phyloP scores from a whole-genome alignment of 2,329 filamentous ascomycete genomes.

The Sporothrix curviconia region DNA sequence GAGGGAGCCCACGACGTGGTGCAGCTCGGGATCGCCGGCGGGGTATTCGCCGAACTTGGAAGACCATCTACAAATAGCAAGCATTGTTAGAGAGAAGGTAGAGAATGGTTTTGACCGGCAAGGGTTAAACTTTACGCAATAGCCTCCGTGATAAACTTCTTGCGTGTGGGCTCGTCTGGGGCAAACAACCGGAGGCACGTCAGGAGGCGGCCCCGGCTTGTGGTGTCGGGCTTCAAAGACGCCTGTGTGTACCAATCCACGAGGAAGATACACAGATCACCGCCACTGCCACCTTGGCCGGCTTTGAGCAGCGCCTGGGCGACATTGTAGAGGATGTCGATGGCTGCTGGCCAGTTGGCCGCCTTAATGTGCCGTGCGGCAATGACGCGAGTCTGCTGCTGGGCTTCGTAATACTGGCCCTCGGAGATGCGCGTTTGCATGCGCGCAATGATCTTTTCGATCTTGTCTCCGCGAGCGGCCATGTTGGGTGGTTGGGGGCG shows the following conservation, averaged over 20 bases:
- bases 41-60: conserved; percentile 78
- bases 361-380: conserved; percentile 89
- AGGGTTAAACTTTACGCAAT: conserved; percentile 50
- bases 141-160: conserved; percentile 84
- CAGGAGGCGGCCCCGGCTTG: conserved; percentile 67
- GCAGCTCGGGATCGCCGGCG: conserved; percentile 86
- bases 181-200: conserved; percentile 76
- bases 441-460: conserved; percentile 52
- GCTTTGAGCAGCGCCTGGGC: conserved; percentile 81
- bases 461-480: conserved; percentile 37
- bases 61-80: conserved; percentile 58
- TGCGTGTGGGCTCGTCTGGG: conserved; percentile 77
- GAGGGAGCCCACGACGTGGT: conserved; percentile 81
- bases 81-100: not conserved
- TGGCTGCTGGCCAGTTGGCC: conserved; percentile 74
- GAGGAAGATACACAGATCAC: conserved; percentile 80
- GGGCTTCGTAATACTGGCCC: conserved; percentile 94
- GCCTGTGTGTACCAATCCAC: conserved; percentile 89
- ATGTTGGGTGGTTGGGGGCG: too few species aligned
- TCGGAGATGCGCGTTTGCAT: conserved; percentile 56
- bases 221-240: conserved; percentile 68
- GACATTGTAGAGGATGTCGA: conserved; percentile 79
- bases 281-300: conserved; percentile 88
- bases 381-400: conserved; percentile 95
- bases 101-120: too few species aligned